Base-by-base conservation (phyloP, 345 rosid genomes). In the Limnanthes douglasii region DNA sequence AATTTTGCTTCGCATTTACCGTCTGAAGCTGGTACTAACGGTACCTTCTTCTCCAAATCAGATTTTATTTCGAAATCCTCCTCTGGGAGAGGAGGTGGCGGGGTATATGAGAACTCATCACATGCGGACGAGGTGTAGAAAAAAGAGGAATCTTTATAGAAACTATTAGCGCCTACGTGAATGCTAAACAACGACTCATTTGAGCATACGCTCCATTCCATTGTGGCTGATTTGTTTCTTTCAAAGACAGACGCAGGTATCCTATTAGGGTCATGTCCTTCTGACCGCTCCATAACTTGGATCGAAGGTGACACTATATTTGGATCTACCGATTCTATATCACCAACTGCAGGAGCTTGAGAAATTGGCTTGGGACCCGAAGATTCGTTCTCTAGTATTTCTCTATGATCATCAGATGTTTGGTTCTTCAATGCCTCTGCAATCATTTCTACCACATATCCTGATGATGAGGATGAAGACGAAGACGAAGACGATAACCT, bases 181-280 rank as follows among this genome's bases (percentile, higher is more conserved):
- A 84, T 33, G 52, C 95, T 84, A 30, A 84, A 84, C 31, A 84
- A 54, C 2, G 95, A 76, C 5, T 73, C 93, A 3, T 60, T 61
- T 21, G 86, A 72, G 54, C 76, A 51, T 32, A 45, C 45, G 34
- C 84, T 90, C 86, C 88, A 76, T 10, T 72, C 93, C 18, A 50
- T 47, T 21, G 60, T 67, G 17, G 53, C 24, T 1, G 78, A 45
- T 46, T 46, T 54, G 44, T 37, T 61, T 17, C 55, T 60, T 43
- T 58, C 77, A 39, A 79, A 75, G 31, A 75, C 39, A 21, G 69
- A 46, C 5, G 70, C 41, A 0, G 95, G 78, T 23, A 84, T 75
- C 54, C 88, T 62, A 7, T 10, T 24, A 16, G 76, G 83, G 37
- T 73, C 78, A 20, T 30, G 45, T 35, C 38, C 56, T 12, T 25